phyloP scores from a whole-genome alignment of 2,329 filamentous ascomycete species.

The Pseudogymnoascus sp. region DNA sequence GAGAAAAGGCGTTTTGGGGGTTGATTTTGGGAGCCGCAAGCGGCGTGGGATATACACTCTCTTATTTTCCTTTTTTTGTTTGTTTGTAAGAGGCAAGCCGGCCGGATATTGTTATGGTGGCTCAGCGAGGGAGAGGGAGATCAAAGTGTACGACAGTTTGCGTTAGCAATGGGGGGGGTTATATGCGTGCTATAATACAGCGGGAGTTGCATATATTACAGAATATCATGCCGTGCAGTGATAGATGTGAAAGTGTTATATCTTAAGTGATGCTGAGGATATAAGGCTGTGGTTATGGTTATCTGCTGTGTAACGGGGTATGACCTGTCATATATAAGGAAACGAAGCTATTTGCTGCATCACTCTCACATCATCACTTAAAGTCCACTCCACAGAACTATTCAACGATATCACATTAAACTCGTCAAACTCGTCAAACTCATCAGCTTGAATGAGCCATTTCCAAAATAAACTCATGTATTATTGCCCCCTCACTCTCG shows the following conservation, averaged over 20 bases:
- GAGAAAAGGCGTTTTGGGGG: not conserved
- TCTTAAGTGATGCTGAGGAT: no score
- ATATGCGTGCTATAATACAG: not conserved
- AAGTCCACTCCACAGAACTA: not conserved
- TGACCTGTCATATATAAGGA: not conserved
- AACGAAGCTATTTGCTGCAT: not conserved
- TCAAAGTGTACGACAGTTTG: not conserved
- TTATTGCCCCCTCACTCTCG: not conserved
- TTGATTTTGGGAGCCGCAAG: not conserved
- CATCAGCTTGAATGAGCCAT: not conserved
- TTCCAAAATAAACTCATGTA: not conserved
- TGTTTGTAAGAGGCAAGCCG: not conserved
- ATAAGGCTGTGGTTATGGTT: no score
- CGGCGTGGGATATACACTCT: not conserved
- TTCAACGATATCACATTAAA: not conserved
- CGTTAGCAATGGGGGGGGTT: not conserved
- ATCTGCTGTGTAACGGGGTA: not conserved
- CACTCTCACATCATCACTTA: not conserved
- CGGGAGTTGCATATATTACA: not conserved
- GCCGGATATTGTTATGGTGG: not conserved
- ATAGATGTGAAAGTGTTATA: not conserved
- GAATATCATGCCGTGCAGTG: not conserved
- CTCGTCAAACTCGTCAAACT: not conserved
- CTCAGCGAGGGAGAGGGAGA: not conserved
- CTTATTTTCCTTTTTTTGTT: not conserved